These are phyloP conservation scores for Heterococcus sp. DNA, from an alignment of 108 stramenopile genomes.

Conservation along the genomic window DNA sequence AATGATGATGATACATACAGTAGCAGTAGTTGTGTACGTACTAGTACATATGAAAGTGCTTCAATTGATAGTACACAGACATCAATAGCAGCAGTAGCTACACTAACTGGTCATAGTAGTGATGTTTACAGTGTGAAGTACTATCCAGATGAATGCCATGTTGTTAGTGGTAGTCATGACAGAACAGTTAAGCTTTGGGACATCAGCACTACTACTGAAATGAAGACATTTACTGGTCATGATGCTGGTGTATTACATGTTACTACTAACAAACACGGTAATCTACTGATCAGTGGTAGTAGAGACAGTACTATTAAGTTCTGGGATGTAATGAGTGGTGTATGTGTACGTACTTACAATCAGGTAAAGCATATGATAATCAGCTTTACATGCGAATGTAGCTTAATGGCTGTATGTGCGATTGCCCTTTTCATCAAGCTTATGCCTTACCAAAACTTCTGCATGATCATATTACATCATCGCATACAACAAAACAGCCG, in stretches of 20 bases:
- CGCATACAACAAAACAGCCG: constrained; percentile 1
- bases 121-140: constrained; percentile 37
- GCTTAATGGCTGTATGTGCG: too few species aligned
- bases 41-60: too few species aligned
- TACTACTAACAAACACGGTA: constrained; percentile 17
- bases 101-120: neutral
- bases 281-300: constrained; percentile 34
- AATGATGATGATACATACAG: too few species aligned
- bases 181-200: constrained; percentile 25
- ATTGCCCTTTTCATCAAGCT: too few species aligned
- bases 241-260: constrained; percentile 37
- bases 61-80: too few species aligned
- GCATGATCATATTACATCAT: neutral
- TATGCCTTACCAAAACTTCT: too few species aligned
- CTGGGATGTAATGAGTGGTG: constrained; percentile 47
- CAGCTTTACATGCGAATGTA: too few species aligned
- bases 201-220: constrained; percentile 26
- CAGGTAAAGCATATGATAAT: too few species aligned
- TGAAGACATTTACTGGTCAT: constrained; percentile 33
- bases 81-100: too few species aligned
- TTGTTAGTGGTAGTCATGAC: constrained; percentile 33
- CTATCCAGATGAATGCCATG: constrained; percentile 28
- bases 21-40: too few species aligned
- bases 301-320: constrained; percentile 35
- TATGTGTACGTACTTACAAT: constrained; percentile 34